Evolutionary conservation across 2,329 filamentous ascomycete genomes (phyloP), one percentile per base, ranked within the genome.

Genomic region (Aspergillus glaucus): DNA sequence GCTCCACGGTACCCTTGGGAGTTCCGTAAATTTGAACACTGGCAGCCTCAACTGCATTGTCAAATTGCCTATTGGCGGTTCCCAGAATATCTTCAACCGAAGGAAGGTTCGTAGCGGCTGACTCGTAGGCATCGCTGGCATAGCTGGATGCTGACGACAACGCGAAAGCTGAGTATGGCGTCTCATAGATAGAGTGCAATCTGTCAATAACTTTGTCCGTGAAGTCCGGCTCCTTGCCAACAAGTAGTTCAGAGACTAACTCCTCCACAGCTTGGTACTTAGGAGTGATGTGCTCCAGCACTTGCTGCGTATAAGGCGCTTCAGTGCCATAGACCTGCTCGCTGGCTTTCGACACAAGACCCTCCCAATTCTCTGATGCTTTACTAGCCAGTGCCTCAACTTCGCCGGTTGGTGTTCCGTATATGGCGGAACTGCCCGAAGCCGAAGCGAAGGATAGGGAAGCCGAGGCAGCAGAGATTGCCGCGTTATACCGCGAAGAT

Each of bases 171-270:
- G 57, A 61, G 45, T 64, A 63, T 14, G 82, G 85, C 0, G 83
- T 87, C 21, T 82, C 80, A 61, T 92, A 93, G 0, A 82, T 86
- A 3, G 79, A 84, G 48, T 81, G 80, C 10, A 95, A 76, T 45
- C 86, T 80, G 46, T 75, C 81, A 68, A 89, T 82, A 3, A 92
- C 85, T 50, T 86, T 90, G 61, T 94, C 87, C 0, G 85, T 90
- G 60, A 89, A 94, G 12, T 84, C 82, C 0, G 87, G 84, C 63
- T 94, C 88, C 65, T 85, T 88, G 46, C 87, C 89, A 37, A 78
- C 71, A 12, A 95, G 75, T 1, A 94, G 74, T 66, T 94, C 88
- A 1, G 85, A 86, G 12, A 95, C 78, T 2, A 93, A 77, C 10
- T 79, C 80, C 62, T 84, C 82, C 4, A 94, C 78, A 22, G 81